Evolutionary conservation across 2,329 filamentous ascomycete genomes (phyloP).

Genomic region (Talaromyces sp.): DNA sequence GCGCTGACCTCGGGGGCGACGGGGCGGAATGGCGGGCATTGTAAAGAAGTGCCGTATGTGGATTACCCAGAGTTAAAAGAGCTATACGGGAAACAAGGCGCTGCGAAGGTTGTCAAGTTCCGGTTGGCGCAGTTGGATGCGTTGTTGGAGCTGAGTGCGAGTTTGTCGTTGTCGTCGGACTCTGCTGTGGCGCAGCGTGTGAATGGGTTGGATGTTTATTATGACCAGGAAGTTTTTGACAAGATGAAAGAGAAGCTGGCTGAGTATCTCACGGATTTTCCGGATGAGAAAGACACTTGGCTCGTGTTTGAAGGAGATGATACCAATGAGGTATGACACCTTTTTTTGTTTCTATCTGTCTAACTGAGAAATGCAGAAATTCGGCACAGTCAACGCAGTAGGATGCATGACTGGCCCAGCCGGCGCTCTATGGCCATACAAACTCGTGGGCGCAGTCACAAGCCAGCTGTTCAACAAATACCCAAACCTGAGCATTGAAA

Average conservation of each 20-base stretch:
- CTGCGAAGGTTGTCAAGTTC: constrained; percentile 32
- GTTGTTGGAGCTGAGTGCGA: constrained; percentile 6
- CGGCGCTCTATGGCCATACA: constrained; percentile 33
- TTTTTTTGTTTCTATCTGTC: background rate
- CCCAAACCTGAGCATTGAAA: constrained; percentile 24
- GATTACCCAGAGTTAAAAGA: constrained; percentile 72
- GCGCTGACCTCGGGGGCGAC: constrained; percentile 32
- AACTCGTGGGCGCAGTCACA: constrained; percentile 25
- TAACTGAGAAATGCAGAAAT: constrained; percentile 5
- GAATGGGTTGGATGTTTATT: constrained; percentile 10
- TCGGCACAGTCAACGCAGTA: constrained; percentile 13
- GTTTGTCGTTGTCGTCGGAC: too few species aligned
- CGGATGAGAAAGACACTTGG: constrained; percentile 9
- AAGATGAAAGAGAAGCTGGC: constrained; percentile 3
- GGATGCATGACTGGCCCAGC: constrained; percentile 21
- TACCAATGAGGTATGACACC: constrained; percentile 13
- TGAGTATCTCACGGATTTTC: constrained; percentile 9
- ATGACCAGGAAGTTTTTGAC: constrained; percentile 6
- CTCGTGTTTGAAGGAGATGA: constrained; percentile 9
- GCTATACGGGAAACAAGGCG: constrained; percentile 23
- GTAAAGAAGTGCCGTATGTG: constrained; percentile 61
- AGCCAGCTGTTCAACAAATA: constrained; percentile 18
- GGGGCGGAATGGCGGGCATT: constrained; percentile 32
- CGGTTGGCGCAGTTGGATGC: constrained; percentile 12
- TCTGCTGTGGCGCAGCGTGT: constrained; percentile 11